phyloP scores from a whole-genome alignment of 371 early-diverging fungal genomes.

The Funneliformis caledonium region DNA sequence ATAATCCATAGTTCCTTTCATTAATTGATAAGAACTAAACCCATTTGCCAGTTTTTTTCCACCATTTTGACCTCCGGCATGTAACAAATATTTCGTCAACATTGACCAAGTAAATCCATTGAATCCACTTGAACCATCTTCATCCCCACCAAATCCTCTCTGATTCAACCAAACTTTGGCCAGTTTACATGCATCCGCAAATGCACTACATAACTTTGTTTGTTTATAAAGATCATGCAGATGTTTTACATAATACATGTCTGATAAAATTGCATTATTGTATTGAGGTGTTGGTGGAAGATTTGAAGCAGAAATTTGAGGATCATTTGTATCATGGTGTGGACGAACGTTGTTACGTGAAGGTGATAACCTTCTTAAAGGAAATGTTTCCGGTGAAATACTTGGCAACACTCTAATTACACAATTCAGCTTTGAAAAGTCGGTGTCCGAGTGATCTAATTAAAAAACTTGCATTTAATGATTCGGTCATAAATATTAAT shows the following conservation, averaged over 20 bases:
- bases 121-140: conserved; percentile 54
- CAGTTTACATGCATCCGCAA: conserved; percentile 79
- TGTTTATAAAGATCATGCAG: conserved; percentile 81
- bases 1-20: conserved; percentile 85
- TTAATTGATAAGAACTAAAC: conserved; percentile 86
- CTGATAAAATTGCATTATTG: conserved; percentile 83
- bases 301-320: conserved; percentile 30
- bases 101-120: conserved; percentile 82
- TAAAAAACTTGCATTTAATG: conserved; percentile 30
- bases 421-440: conserved; percentile 63
- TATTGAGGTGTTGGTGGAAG: conserved; percentile 86
- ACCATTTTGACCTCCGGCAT: conserved; percentile 64
- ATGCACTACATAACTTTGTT: conserved; percentile 69
- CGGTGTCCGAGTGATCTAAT: conserved; percentile 60
- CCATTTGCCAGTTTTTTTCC: conserved; percentile 66
- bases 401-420: conserved; percentile 84
- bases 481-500: conserved; percentile 23
- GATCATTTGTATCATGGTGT: conserved; percentile 35
- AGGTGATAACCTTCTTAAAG: conserved; percentile 77
- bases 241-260: conserved; percentile 74
- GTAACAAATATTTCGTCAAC: conserved; percentile 85
- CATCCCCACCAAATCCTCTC: conserved; percentile 58
- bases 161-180: conserved; percentile 87
- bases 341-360: conserved; percentile 82
- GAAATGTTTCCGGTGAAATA: conserved; percentile 65